phyloP scores from a whole-genome alignment of 768 basidiomycete genomes.

The Macrolepiota dolichaula region DNA sequence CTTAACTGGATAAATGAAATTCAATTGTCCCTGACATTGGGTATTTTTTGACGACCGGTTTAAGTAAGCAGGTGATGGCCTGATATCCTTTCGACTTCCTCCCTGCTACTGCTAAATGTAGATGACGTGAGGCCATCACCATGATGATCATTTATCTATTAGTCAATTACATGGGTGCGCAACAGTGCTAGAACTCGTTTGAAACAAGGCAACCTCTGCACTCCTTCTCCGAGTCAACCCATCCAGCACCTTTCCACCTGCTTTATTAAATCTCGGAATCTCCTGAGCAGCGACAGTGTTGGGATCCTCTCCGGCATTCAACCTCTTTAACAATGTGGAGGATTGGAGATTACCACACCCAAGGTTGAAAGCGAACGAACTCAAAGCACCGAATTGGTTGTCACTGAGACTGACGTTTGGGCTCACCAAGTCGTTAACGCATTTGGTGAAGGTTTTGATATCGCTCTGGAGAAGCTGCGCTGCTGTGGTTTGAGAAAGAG shows the following conservation, averaged over 20 bases:
- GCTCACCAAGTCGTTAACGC: conserved; percentile 25
- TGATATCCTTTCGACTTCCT: too few species aligned
- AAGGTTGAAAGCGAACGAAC: conserved; percentile 29
- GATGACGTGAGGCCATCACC: neutral
- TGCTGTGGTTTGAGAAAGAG: conserved; percentile 23
- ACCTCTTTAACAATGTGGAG: conserved; percentile 28
- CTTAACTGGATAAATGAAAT: too few species aligned
- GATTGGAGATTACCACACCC: conserved; percentile 26
- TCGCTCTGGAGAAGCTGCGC: conserved; percentile 26
- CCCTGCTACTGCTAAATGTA: too few species aligned
- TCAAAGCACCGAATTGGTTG: conserved; percentile 34
- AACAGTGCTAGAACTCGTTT: conserved; percentile 27
- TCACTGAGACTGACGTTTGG: conserved; percentile 28
- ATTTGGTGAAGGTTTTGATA: conserved; percentile 23
- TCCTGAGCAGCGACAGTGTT: conserved; percentile 34
- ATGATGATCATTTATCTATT: neutral
- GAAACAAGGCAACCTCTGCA: conserved; percentile 30
- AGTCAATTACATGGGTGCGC: conserved; percentile 25
- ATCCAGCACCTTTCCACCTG: conserved; percentile 25
- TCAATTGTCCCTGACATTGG: neutral
- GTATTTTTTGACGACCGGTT: too few species aligned
- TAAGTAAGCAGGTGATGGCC: too few species aligned
- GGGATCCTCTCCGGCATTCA: conserved; percentile 32
- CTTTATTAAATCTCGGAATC: conserved; percentile 30
- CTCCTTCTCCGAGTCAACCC: conserved; percentile 28